A percentile compares a stretch with the other conserved stretches of the same genome.
Conservation (phyloP, 1,284 basidiomycete genomes). For the Leccinum holopus region DNA sequence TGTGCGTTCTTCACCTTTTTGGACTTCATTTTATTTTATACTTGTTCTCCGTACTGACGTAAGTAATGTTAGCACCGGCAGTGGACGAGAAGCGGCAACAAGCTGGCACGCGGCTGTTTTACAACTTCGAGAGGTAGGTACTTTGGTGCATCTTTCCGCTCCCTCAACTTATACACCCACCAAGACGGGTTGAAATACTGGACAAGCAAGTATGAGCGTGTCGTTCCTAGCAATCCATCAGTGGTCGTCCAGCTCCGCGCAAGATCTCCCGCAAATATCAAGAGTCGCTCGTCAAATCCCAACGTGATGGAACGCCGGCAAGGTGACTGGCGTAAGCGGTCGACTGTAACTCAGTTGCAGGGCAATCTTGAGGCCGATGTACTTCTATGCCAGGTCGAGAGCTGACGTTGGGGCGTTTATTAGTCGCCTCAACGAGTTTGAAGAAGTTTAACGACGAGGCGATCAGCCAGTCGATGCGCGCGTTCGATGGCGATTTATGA, state of each 20-base stretch:
- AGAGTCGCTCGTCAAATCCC: slow-evolving; percentile 27
- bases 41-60: neutral
- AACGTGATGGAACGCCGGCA: slow-evolving; percentile 32
- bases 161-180: neutral
- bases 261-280: too few relatives aligned
- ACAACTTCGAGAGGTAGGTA: slow-evolving; percentile 25
- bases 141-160: neutral
- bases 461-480: slow-evolving; percentile 48
- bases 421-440: slow-evolving; percentile 52
- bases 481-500: slow-evolving; percentile 51
- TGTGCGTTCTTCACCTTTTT: slow-evolving; percentile 10
- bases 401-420: slow-evolving; percentile 50
- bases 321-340: slow-evolving; percentile 22
- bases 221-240: neutral
- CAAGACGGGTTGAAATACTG: slow-evolving; percentile 31
- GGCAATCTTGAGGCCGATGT: slow-evolving; percentile 30
- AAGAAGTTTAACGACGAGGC: slow-evolving; percentile 55
- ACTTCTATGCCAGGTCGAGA: slow-evolving; percentile 39
- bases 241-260: slow-evolving; percentile 25
- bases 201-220: slow-evolving; percentile 31
- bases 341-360: slow-evolving; percentile 15
- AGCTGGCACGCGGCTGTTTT: slow-evolving; percentile 24
- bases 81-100: slow-evolving; percentile 29
- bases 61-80: slow-evolving; percentile 12
- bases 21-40: neutral